A percentile compares a stretch with the other conserved stretches of the same genome.
Evolutionary conservation across 1,139 yeast genomes (phyloP).

Genomic region (Geotrichum bryndzae): DNA sequence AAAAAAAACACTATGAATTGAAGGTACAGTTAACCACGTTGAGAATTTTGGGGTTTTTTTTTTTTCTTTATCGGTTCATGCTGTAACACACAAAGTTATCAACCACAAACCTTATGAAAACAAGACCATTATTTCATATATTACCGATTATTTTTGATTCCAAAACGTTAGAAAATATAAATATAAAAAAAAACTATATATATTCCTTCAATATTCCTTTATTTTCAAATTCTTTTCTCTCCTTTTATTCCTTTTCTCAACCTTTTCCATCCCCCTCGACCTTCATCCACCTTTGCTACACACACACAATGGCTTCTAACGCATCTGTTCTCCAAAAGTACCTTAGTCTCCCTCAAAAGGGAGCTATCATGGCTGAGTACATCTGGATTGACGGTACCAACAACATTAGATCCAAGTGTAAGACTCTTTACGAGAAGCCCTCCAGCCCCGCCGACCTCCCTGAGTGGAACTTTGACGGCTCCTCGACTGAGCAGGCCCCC

Average conservation of each 20-base stretch:
- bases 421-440: conserved; percentile 68
- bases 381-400: conserved; percentile 97
- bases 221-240: no score
- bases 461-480: conserved; percentile 99
- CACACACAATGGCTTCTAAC: conserved; percentile 24
- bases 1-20: background rate
- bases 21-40: background rate
- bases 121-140: no score
- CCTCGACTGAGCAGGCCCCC: conserved; percentile 97
- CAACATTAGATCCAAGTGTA: conserved; percentile 88
- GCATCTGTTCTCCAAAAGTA: conserved; percentile 59
- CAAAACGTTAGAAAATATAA: background rate
- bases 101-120: background rate
- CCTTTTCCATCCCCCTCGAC: background rate
- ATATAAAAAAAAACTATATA: background rate
- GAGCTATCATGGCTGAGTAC: conserved; percentile 88
- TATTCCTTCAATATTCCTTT: background rate
- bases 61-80: background rate
- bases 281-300: background rate
- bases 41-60: background rate
- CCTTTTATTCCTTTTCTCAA: background rate
- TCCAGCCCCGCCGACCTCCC: conserved; percentile 79
- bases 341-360: conserved; percentile 76
- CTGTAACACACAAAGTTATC: background rate
- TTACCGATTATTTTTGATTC: background rate